A percentile compares a stretch with the other conserved stretches of the same genome.
Evolutionary conservation across 1,139 yeast genomes (phyloP).

Genomic region (Candida sp.): DNA sequence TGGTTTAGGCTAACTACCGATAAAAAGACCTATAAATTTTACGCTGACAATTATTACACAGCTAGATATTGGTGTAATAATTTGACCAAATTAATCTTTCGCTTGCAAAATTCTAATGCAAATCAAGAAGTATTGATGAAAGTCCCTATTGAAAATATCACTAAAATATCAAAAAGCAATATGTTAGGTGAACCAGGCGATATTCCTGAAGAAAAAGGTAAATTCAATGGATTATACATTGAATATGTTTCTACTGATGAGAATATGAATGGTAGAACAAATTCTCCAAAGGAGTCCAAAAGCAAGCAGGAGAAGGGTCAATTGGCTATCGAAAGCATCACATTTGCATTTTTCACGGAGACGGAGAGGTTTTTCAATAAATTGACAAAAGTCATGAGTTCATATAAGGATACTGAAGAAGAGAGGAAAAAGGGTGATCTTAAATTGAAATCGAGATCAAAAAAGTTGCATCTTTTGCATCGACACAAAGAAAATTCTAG

Average conservation of each 20-base stretch:
- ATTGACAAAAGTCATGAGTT: conserved; percentile 18
- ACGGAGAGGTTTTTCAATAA: conserved; percentile 24
- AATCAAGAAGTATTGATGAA: conserved; percentile 75
- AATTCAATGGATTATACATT: conserved; percentile 21
- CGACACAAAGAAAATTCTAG: not conserved
- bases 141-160: conserved; percentile 69
- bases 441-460: not conserved
- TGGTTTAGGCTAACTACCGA: conserved; percentile 60
- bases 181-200: conserved; percentile 15
- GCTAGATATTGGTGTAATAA: conserved; percentile 82
- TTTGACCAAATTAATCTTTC: conserved; percentile 72
- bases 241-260: conserved; percentile 13
- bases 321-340: conserved; percentile 58
- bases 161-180: conserved; percentile 48
- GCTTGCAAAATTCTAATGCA: conserved; percentile 56
- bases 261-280: not conserved
- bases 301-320: conserved; percentile 5
- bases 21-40: conserved; percentile 58
- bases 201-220: conserved; percentile 11
- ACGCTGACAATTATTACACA: conserved; percentile 66
- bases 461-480: not conserved
- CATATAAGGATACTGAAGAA: conserved; percentile 5
- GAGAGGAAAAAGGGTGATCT: conserved; percentile 1
- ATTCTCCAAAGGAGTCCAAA: not conserved
- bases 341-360: conserved; percentile 58